Conservation (phyloP, 371 early-diverging fungal species). For the Parasitella parasitica region DNA sequence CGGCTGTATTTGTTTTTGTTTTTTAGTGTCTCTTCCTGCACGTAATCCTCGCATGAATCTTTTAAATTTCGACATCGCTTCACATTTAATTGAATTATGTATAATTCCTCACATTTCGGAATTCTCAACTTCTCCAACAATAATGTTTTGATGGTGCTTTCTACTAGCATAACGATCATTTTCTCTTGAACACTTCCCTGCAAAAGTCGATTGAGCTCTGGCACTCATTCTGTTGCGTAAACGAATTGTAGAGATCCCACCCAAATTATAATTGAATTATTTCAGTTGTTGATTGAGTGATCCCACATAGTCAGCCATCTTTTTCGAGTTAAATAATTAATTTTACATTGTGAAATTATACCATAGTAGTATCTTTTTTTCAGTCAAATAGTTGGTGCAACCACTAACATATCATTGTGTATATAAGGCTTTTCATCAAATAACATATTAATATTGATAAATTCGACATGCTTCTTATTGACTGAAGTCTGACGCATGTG, state of each 20-base stretch:
- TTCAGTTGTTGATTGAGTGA: conserved; percentile 95
- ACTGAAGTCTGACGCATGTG: no score
- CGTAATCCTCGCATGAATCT: conserved; percentile 88
- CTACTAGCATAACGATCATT: conserved; percentile 78
- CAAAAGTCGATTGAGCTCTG: conserved; percentile 92
- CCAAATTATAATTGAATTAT: conserved; percentile 65
- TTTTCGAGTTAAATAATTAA: conserved; percentile 79
- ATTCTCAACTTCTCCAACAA: conserved; percentile 93
- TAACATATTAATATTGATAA: conserved; percentile 8
- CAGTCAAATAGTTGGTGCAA: conserved; percentile 76
- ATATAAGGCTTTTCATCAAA: conserved; percentile 48
- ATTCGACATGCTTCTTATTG: conserved; percentile 57
- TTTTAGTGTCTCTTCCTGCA: conserved; percentile 85
- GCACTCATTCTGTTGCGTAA: conserved; percentile 96
- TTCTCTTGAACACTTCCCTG: conserved; percentile 91
- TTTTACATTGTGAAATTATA: conserved; percentile 83
- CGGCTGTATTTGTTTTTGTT: conserved; percentile 98
- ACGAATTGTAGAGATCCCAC: conserved; percentile 87
- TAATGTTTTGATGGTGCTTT: conserved; percentile 80
- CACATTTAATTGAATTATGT: conserved; percentile 88
- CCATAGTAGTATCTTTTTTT: conserved; percentile 89
- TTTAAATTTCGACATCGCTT: conserved; percentile 81
- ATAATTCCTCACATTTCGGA: conserved; percentile 70
- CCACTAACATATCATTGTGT: conserved; percentile 57
- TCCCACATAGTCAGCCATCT: conserved; percentile 92